Conservation (phyloP, 192 early-diverging fungal genomes). For the Physocladia obscura region DNA sequence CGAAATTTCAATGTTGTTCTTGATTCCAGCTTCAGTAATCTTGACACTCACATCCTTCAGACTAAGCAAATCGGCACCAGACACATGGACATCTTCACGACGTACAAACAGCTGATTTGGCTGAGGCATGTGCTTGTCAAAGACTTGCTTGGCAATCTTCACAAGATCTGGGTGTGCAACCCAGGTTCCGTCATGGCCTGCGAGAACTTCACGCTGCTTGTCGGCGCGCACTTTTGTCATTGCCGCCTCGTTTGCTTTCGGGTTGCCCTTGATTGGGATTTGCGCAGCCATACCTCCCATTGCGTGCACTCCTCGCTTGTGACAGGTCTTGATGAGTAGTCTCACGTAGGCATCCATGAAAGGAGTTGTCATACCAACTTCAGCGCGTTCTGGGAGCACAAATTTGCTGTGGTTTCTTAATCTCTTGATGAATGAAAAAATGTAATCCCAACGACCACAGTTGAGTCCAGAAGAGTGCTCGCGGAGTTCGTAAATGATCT, state of each 20-base stretch:
- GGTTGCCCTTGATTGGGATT: conserved; percentile 96
- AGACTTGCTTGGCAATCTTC: conserved; percentile 83
- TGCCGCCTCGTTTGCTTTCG: conserved; percentile 83
- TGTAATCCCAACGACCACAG: conserved; percentile 99
- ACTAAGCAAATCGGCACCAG: conserved; percentile 76
- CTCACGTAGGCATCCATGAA: conserved; percentile 99
- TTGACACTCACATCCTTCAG: conserved; percentile 47
- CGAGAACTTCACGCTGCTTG: conserved; percentile 92
- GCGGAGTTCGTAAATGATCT: conserved; percentile 98
- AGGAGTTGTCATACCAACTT: conserved; percentile 90
- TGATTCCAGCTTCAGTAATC: conserved; percentile 89
- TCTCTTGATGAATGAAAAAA: conserved; percentile 98
- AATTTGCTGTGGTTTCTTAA: conserved; percentile 84
- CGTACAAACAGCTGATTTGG: conserved; percentile 93
- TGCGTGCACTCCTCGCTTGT: conserved; percentile 96
- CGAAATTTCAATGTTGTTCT: conserved; percentile 88
- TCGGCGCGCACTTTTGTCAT: conserved; percentile 92
- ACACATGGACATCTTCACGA: conserved; percentile 87
- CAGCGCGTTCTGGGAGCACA: conserved; percentile 86
- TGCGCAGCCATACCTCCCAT: conserved; percentile 99
- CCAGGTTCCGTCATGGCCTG: conserved; percentile 88
- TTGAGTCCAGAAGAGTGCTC: conserved; percentile 97
- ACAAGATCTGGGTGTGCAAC: conserved; percentile 97
- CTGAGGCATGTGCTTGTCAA: conserved; percentile 92
- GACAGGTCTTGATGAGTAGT: conserved; percentile 96